phyloP scores from a whole-genome alignment of 1,284 basidiomycete species.

The Puccinia triticina region DNA sequence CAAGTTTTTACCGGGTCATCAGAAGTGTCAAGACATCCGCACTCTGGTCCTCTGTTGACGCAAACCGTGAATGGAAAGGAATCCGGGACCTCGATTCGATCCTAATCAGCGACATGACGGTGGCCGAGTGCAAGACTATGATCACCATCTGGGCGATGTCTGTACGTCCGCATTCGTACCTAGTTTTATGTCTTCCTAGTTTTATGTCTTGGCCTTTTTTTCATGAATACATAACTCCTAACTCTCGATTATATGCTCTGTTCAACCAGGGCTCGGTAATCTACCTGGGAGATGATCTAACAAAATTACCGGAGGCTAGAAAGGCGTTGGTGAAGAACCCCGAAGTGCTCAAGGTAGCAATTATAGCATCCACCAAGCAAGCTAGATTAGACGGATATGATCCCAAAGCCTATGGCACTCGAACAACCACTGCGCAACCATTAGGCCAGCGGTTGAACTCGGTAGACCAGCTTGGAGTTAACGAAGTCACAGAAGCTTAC shows the following conservation, averaged over 20 bases:
- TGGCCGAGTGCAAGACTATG: constrained; percentile 13
- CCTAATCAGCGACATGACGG: constrained; percentile 29
- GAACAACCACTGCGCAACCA: background rate
- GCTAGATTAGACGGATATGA: background rate
- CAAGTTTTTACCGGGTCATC: constrained; percentile 41
- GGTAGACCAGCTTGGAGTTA: background rate
- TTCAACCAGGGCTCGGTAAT: constrained; percentile 45
- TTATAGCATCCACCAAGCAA: constrained; percentile 15
- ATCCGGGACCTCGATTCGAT: constrained; percentile 25
- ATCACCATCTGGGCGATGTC: constrained; percentile 42
- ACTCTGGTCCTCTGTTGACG: constrained; percentile 20
- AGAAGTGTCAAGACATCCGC: constrained; percentile 31
- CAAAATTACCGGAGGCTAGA: constrained; percentile 3
- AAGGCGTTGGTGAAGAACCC: constrained; percentile 35
- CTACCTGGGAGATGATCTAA: constrained; percentile 40
- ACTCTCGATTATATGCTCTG: too few relatives aligned
- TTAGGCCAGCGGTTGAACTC: too few relatives aligned
- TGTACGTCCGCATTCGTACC: too few relatives aligned
- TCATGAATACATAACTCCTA: too few relatives aligned
- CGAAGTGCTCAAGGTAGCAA: constrained; percentile 34
- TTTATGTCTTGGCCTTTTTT: too few relatives aligned
- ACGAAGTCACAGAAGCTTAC: constrained; percentile 5
- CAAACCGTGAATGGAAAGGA: constrained; percentile 32
- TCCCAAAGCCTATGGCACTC: too few relatives aligned
- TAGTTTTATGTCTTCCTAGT: too few relatives aligned